Evolutionary conservation across 108 stramenopile genomes (phyloP), one percentile per base, ranked within the genome.

Genomic region (Schizochytrium sp.): DNA sequence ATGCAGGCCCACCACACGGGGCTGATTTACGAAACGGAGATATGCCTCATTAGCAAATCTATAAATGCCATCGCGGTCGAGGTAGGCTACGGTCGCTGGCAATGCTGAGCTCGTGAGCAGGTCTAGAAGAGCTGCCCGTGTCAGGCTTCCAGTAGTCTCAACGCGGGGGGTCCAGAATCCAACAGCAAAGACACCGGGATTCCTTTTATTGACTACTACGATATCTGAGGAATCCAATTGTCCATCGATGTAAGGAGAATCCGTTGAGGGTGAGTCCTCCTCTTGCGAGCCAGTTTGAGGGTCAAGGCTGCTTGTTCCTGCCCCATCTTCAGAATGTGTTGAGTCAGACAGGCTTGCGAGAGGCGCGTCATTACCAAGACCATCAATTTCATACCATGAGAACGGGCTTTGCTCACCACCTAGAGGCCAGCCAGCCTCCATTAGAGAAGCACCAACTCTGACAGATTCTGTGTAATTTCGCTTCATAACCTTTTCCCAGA

Each of bases 21-120:
- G 64, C 64, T 69, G 64, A 8, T 3, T 12, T 44, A 69, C 64
- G 28, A 69, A 69, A 10, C 44, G 42, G 7, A 69, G 28, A 44
- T 69, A 69, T 3, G 64, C 12, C 64, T 12, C 12, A 15, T 69
- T 69, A 8, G 64, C 64, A 3, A 69, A 69, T 8, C 64, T 38
- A 44, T 69, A 69, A 44, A 69, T 69, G 28, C 64, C 64, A 15
- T 69, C 64, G 64, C 64, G 64, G 64, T 69, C 64, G 1, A 69
- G 28, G 64, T 69, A 69, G 2, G 64, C 64, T 7, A 15, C 64
- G 64, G 44, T 44, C 42, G 64, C 64, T 1, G 64, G 64, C 64
- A 69, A 15, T 44, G 64, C 8, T 0, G 64, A 69, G 64, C 64
- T 44, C 0, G 12, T 44, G 19, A 69, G 64, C 42, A 69, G 64